Conservation (phyloP, 129 eudicot genomes). For the Lactuca sativa region DNA sequence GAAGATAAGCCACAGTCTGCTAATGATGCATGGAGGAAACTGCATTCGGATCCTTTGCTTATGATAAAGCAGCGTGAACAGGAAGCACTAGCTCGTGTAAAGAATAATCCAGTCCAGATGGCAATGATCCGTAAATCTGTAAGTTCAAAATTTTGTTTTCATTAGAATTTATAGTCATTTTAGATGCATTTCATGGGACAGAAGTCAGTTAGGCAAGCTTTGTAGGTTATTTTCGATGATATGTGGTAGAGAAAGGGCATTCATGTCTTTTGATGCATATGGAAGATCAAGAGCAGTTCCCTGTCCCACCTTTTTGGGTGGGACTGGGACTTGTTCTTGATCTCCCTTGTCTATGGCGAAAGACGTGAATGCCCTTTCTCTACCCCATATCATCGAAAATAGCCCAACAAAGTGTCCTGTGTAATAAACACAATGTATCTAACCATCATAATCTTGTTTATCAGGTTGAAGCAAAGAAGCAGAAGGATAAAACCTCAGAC, state of each 20-base stretch:
- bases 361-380: too few species aligned
- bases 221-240: too few species aligned
- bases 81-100: constrained; percentile 86
- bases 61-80: constrained; percentile 90
- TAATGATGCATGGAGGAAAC: constrained; percentile 96
- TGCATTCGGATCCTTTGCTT: constrained; percentile 89
- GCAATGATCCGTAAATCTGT: constrained; percentile 94
- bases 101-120: constrained; percentile 93
- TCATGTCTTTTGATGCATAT: too few species aligned
- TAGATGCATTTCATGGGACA: neutral
- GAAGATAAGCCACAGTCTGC: constrained; percentile 97
- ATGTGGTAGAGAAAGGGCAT: too few species aligned
- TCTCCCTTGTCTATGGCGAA: too few species aligned
- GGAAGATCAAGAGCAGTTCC: too few species aligned
- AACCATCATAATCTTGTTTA: constrained; percentile 11
- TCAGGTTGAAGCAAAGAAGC: constrained; percentile 74
- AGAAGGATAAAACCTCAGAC: constrained; percentile 45
- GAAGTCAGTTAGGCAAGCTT: too few species aligned
- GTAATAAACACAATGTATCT: too few species aligned
- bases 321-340: too few species aligned
- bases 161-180: neutral
- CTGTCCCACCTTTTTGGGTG: too few species aligned
- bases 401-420: too few species aligned
- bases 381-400: too few species aligned
- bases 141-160: constrained; percentile 19